Conservation (phyloP, 2,329 filamentous ascomycete species). For the Colletotrichum truncatum region DNA sequence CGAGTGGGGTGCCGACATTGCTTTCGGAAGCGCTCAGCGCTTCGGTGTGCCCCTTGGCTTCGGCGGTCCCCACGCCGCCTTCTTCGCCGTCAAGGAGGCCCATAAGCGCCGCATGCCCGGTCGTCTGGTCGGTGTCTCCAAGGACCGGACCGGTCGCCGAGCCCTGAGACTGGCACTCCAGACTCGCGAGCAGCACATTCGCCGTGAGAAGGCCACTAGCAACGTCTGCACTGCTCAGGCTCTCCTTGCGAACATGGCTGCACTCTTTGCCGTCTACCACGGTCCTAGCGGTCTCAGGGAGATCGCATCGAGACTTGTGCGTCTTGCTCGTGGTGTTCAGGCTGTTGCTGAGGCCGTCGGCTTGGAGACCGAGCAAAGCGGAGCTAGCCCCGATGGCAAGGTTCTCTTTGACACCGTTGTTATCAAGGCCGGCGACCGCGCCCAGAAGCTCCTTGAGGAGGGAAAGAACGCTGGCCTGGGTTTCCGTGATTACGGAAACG, state of each 20-base stretch:
- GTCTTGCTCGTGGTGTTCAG: slow-evolving; percentile 76
- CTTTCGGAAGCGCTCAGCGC: slow-evolving; percentile 91
- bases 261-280: slow-evolving; percentile 94
- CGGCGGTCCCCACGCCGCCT: slow-evolving; percentile 94
- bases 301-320: slow-evolving; percentile 82
- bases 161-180: slow-evolving; percentile 88
- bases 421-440: slow-evolving; percentile 64
- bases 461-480: slow-evolving; percentile 64
- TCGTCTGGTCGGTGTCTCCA: slow-evolving; percentile 88
- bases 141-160: slow-evolving; percentile 83
- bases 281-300: slow-evolving; percentile 83
- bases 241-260: slow-evolving; percentile 92
- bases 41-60: slow-evolving; percentile 93
- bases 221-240: slow-evolving; percentile 98
- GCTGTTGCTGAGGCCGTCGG: slow-evolving; percentile 70
- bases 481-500: slow-evolving; percentile 68
- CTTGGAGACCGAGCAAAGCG: slow-evolving; percentile 68
- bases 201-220: slow-evolving; percentile 95
- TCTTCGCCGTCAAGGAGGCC: slow-evolving; percentile 91
- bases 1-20: slow-evolving; percentile 94
- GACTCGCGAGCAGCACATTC: slow-evolving; percentile 95
- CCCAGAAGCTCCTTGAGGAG: slow-evolving; percentile 59
- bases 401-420: slow-evolving; percentile 85
- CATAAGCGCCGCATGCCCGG: slow-evolving; percentile 96
- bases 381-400: slow-evolving; percentile 62